phyloP scores from a whole-genome alignment of 139 green algal species.

The Mesostigma viride region DNA sequence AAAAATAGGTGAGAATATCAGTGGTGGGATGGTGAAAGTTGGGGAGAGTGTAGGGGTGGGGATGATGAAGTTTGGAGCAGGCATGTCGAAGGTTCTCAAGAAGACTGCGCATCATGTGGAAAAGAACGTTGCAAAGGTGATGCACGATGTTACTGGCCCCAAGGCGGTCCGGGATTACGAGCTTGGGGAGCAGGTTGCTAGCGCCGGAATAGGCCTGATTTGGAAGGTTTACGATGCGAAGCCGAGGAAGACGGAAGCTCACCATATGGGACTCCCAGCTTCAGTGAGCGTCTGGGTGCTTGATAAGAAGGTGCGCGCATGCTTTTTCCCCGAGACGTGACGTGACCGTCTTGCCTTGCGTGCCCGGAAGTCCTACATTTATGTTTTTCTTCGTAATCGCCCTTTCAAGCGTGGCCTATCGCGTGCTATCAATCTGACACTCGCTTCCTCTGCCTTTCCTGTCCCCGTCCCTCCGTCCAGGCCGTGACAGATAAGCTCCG shows the following conservation, averaged over 20 bases:
- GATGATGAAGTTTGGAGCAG: constrained; percentile 14
- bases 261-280: neutral
- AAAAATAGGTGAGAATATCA: no score
- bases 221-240: constrained; percentile 32
- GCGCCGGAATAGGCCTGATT: constrained; percentile 20
- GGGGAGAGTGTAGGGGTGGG: neutral
- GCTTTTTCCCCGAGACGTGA: no score
- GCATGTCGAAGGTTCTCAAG: constrained; percentile 14
- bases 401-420: no score
- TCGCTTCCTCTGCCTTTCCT: neutral
- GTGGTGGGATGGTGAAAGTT: neutral
- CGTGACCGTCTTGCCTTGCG: no score
- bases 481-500: neutral
- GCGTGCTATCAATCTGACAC: neutral
- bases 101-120: constrained; percentile 25
- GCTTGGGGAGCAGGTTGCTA: constrained; percentile 25
- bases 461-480: neutral
- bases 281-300: constrained; percentile 30
- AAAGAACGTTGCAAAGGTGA: constrained; percentile 20
- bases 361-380: no score
- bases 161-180: constrained; percentile 28
- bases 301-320: constrained; percentile 30
- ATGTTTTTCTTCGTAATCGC: no score
- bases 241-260: constrained; percentile 20
- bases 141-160: constrained; percentile 30